Percentiles rank a stretch among this genome's conserved stretches.
Evolutionary conservation across 2,329 filamentous ascomycete genomes (phyloP).

Genomic region (Aspergillus unguis): DNA sequence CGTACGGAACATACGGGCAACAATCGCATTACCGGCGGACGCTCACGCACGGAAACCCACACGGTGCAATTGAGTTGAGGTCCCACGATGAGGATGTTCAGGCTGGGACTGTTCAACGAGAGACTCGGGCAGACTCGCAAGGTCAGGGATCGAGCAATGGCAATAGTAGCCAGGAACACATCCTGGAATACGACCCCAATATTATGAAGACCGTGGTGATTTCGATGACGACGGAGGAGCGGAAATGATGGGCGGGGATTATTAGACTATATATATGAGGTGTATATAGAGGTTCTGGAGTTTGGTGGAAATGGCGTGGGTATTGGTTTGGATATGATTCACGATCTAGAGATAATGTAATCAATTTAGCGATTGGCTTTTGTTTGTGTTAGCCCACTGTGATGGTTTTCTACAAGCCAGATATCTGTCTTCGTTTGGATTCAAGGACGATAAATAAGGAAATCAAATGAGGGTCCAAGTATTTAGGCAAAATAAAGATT

Average conservation of each 20-base stretch:
- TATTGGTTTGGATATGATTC: too few species aligned
- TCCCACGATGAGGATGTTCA: slow-evolving; percentile 2
- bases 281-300: neutral
- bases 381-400: too few species aligned
- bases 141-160: neutral
- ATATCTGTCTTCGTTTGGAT: too few species aligned
- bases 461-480: too few species aligned
- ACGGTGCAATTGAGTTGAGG: slow-evolving; percentile 6
- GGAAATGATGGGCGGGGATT: neutral
- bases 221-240: slow-evolving; percentile 3
- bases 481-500: too few species aligned
- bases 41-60: neutral
- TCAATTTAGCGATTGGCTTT: too few species aligned
- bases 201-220: slow-evolving; percentile 8
- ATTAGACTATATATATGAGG: neutral
- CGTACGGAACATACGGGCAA: neutral
- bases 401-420: too few species aligned
- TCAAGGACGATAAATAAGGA: too few species aligned
- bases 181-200: slow-evolving; percentile 1
- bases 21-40: slow-evolving; percentile 2
- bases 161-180: slow-evolving; percentile 6
- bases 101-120: neutral
- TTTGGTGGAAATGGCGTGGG: neutral
- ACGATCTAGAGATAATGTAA: too few species aligned
- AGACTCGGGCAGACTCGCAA: neutral